Evolutionary conservation across 2,329 filamentous ascomycete species (phyloP), one percentile per base, ranked within the genome.

Genomic region (Neofusicoccum sp.): DNA sequence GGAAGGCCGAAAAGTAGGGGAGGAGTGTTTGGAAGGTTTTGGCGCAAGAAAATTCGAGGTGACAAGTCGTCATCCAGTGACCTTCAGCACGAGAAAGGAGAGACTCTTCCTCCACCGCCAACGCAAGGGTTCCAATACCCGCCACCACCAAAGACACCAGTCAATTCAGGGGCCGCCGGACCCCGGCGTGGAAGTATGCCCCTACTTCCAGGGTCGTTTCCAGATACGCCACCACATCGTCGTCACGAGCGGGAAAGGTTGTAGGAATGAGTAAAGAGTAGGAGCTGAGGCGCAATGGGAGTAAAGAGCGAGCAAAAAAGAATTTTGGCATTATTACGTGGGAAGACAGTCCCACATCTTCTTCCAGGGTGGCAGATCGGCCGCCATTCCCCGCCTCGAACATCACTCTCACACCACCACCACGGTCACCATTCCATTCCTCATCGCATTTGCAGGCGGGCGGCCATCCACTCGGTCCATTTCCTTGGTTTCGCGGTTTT

Each of bases 121-220:
- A 44, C 43, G 14, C 43, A 56, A 33, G 48, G 41, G n/a, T 51
- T 40, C 30, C 49, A 40, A 38, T 53, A 43, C 8, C 59, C 59
- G 31, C 38, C 40, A 24, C 59, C 59, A 9, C 59, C 59, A n/a
- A 61, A 61, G 33, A 61, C 59, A 26, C 59, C 59, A 3, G 44
- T 54, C 11, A 56, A 30, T 9, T 45, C 31, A 7, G 40, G 40
- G 14, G 47, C 48, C 2, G 58, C 48, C 16, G 58, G 58, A 4
- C 38, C 45, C 12, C 40, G 58, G n/a, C 45, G 57, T 40, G 57
- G 57, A 41, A 59, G 57, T n/a, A 59, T 59, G 57, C 57, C 57
- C 11, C 34, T 53, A 3, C 45, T 61, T 16, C 59, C 59, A 4
- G 59, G 59, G 7, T 44, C 48, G 40, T 61, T 38, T 43, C 59